A percentile compares a stretch with the other conserved stretches of the same genome.
Conservation (phyloP, 2,329 filamentous ascomycete species). For the Aplosporella prunicola region DNA sequence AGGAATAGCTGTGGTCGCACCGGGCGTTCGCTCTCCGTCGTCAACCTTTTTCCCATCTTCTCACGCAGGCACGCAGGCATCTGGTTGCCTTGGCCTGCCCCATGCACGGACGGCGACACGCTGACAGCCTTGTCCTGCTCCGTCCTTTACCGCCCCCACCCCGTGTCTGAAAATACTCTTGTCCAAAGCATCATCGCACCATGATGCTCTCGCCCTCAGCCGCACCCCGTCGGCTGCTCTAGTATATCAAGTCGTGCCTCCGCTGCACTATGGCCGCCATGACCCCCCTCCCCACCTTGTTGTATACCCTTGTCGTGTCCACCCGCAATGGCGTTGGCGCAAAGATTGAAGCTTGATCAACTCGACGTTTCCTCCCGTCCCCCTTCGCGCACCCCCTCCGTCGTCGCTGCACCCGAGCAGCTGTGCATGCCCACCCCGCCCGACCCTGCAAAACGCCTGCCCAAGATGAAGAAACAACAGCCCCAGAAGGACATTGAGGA, state of each 20-base stretch:
- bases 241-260: constrained; percentile 5
- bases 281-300: constrained; percentile 1
- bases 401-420: no score
- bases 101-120: no score
- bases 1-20: no score
- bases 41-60: no score
- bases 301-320: not conserved
- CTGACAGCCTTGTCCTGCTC: no score
- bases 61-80: no score
- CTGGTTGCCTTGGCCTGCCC: no score
- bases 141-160: constrained; percentile 12
- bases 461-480: constrained; percentile 24
- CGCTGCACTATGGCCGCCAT: constrained; percentile 3
- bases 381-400: constrained; percentile 27
- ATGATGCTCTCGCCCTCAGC: constrained; percentile 10
- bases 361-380: constrained; percentile 12
- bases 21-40: no score
- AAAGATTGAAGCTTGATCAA: constrained; percentile 4
- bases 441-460: constrained; percentile 4
- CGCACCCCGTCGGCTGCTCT: constrained; percentile 2
- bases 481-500: constrained; percentile 59
- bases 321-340: not conserved
- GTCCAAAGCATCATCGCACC: constrained; percentile 10
- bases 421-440: no score
- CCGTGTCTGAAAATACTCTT: constrained; percentile 10